phyloP scores from a whole-genome alignment of 257 asterid species.

The Handroanthus guayacan region DNA sequence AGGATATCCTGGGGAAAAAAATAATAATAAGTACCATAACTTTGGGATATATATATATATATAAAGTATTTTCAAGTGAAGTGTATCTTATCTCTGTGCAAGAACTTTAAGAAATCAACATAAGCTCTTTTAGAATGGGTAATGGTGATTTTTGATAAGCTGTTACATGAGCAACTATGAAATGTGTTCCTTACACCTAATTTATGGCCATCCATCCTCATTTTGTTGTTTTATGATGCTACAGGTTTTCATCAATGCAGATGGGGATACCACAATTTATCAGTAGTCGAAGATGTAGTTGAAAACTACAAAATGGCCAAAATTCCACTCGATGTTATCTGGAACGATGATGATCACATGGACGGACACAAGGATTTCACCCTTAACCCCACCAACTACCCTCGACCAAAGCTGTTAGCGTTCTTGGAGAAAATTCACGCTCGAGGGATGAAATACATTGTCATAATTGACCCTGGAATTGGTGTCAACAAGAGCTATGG shows the following conservation, averaged over 20 bases:
- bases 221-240: constrained; percentile 18
- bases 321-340: constrained; percentile 87
- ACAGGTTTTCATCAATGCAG: constrained; percentile 91
- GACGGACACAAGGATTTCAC: constrained; percentile 85
- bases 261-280: constrained; percentile 85
- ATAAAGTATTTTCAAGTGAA: too few relatives aligned
- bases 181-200: too few relatives aligned
- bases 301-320: constrained; percentile 72
- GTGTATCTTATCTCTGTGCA: too few relatives aligned
- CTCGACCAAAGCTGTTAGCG: constrained; percentile 66
- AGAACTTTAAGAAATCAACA: too few relatives aligned
- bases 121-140: too few relatives aligned
- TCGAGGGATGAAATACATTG: constrained; percentile 80
- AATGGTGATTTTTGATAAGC: too few relatives aligned
- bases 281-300: constrained; percentile 82
- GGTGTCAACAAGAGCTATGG: constrained; percentile 77
- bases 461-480: constrained; percentile 82
- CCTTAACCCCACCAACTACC: constrained; percentile 67
- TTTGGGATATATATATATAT: too few relatives aligned
- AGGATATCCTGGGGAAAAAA: too few relatives aligned
- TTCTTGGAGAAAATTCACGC: constrained; percentile 76
- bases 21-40: too few relatives aligned
- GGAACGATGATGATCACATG: constrained; percentile 96
- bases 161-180: too few relatives aligned
- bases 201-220: background rate